Evolutionary conservation across 495 filamentous ascomycete genomes (phyloP).

Genomic region (Trichoderma orchidacearum): DNA sequence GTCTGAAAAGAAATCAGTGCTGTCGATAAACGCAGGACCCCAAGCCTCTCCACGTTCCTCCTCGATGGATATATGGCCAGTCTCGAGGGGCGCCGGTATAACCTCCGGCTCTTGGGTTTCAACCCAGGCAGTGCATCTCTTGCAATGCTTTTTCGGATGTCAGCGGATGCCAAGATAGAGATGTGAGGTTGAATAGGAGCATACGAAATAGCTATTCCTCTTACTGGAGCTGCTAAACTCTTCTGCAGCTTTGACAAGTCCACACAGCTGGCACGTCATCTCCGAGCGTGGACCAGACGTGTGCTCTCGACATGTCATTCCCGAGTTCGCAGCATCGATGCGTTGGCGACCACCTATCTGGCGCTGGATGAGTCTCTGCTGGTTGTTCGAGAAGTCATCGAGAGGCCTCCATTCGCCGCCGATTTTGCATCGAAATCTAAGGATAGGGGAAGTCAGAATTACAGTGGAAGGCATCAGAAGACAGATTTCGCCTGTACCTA

Average conservation of each 20-base stretch:
- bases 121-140: conserved; percentile 1
- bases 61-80: not conserved
- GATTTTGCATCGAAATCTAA: not conserved
- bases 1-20: not conserved
- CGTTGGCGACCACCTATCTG: not conserved
- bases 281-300: not conserved
- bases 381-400: not conserved
- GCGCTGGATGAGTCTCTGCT: not conserved
- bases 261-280: not conserved
- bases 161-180: not conserved
- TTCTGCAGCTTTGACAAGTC: not conserved
- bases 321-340: not conserved
- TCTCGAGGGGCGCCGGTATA: not conserved
- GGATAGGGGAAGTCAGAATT: not conserved
- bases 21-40: not conserved
- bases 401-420: not conserved
- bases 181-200: not conserved
- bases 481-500: not conserved
- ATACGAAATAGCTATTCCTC: not conserved
- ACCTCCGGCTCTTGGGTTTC: conserved; percentile 1
- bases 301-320: not conserved
- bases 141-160: not conserved
- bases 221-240: not conserved
- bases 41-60: conserved; percentile 1
- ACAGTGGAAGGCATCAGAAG: not conserved